phyloP scores from a whole-genome alignment of 1,284 basidiomycete genomes.

The Papiliotrema nemorosa region DNA sequence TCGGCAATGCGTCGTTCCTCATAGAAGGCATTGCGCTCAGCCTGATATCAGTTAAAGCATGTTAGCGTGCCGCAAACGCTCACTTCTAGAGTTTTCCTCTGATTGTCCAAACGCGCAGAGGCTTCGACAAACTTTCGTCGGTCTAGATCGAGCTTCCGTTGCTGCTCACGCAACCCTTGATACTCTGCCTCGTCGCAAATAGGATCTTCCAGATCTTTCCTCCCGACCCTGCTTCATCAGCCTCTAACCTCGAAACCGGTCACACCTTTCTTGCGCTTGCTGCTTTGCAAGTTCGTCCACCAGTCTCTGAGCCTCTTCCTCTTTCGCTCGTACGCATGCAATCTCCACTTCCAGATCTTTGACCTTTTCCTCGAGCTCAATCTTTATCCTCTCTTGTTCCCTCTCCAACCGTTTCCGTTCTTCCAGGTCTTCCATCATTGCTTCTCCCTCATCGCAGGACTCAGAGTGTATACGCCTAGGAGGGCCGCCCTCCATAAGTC shows the following conservation, averaged over 20 bases:
- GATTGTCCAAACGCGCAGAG: slow-evolving; percentile 60
- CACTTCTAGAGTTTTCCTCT: slow-evolving; percentile 67
- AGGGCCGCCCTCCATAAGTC: slow-evolving; percentile 17
- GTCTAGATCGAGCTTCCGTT: slow-evolving; percentile 59
- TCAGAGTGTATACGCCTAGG: neutral
- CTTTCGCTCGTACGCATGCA: slow-evolving; percentile 30
- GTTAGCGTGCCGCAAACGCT: slow-evolving; percentile 4
- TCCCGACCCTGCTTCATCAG: neutral
- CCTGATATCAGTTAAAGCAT: slow-evolving; percentile 47
- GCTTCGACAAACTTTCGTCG: slow-evolving; percentile 64
- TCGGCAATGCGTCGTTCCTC: slow-evolving; percentile 68
- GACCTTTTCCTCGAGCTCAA: slow-evolving; percentile 37
- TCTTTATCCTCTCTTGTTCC: slow-evolving; percentile 23
- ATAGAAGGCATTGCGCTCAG: slow-evolving; percentile 59
- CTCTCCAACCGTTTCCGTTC: slow-evolving; percentile 26
- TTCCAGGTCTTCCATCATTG: slow-evolving; percentile 19
- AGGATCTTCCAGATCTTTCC: neutral
- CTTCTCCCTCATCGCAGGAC: neutral
- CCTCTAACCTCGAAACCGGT: neutral
- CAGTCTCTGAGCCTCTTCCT: slow-evolving; percentile 36
- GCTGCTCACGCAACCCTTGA: slow-evolving; percentile 31
- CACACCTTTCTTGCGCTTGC: slow-evolving; percentile 27
- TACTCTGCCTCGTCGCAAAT: neutral
- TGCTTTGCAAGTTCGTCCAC: slow-evolving; percentile 34
- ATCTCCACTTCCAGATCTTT: slow-evolving; percentile 47